phyloP scores from a whole-genome alignment of 768 basidiomycete species.

The Coprinopsis cinerea region DNA sequence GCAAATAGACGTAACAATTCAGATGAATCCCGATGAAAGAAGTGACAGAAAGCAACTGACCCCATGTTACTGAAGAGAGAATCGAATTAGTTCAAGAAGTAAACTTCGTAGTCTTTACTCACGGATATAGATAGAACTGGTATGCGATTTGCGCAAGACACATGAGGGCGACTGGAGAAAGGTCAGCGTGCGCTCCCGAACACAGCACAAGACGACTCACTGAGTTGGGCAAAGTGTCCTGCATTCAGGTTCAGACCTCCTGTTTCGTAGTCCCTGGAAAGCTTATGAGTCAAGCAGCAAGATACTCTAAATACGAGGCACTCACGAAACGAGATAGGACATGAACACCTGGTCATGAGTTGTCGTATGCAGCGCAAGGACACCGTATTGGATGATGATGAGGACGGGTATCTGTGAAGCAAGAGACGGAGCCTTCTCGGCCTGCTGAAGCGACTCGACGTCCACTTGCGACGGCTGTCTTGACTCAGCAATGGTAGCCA shows the following conservation, averaged over 20 bases:
- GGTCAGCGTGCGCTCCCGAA: conserved; percentile 2
- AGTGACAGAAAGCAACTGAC: conserved; percentile 24
- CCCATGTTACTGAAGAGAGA: conserved; percentile 52
- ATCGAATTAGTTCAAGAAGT: conserved; percentile 2
- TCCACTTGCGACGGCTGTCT: conserved; percentile 28
- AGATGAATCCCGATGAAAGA: neutral
- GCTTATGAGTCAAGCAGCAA: neutral
- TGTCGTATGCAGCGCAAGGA: conserved; percentile 82
- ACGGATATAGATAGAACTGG: conserved; percentile 90
- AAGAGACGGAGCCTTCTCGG: conserved; percentile 58
- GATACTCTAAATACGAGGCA: conserved; percentile 15
- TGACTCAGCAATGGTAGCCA: conserved; percentile 52
- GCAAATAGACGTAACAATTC: conserved; percentile 9
- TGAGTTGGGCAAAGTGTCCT: conserved; percentile 87
- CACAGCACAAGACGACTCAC: conserved; percentile 33
- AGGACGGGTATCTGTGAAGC: conserved; percentile 71
- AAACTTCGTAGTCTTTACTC: too few species aligned
- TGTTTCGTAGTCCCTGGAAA: conserved; percentile 60
- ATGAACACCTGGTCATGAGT: conserved; percentile 91
- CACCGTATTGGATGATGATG: conserved; percentile 87
- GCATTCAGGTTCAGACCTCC: conserved; percentile 93
- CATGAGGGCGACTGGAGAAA: conserved; percentile 75
- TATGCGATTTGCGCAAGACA: conserved; percentile 91
- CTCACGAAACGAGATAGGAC: conserved; percentile 85
- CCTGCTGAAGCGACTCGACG: conserved; percentile 28